phyloP scores from a whole-genome alignment of 2,329 filamentous ascomycete species.

The Ophiostoma ips region DNA sequence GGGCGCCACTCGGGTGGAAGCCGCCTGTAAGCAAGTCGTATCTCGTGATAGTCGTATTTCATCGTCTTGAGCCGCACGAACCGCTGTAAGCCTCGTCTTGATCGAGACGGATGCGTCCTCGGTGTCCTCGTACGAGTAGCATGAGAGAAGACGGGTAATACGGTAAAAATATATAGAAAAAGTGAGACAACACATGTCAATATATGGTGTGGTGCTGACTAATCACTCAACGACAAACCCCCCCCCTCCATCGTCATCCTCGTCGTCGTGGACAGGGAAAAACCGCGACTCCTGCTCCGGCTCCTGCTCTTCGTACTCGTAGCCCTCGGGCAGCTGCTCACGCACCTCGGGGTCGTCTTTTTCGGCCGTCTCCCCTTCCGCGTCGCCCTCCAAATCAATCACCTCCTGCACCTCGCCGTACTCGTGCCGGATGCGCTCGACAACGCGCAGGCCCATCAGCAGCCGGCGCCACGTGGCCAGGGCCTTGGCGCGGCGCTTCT shows the following conservation, averaged over 20 bases:
- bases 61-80: no score
- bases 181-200: no score
- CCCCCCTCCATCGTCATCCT: constrained; percentile 11
- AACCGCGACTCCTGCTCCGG: constrained; percentile 28
- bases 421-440: constrained; percentile 60
- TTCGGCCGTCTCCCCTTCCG: constrained; percentile 36
- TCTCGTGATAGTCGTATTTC: no score
- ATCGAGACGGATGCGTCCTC: no score
- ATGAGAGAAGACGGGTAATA: no score
- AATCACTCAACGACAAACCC: constrained; percentile 7
- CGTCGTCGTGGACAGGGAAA: constrained; percentile 31
- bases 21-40: no score
- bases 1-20: no score
- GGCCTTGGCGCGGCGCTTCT: constrained; percentile 62
- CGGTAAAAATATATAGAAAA: no score
- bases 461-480: constrained; percentile 76
- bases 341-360: not conserved
- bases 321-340: constrained; percentile 34
- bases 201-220: no score
- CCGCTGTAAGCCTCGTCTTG: no score
- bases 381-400: constrained; percentile 16
- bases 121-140: no score
- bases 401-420: constrained; percentile 49
- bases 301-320: constrained; percentile 31
- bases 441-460: constrained; percentile 69